Base-by-base conservation (phyloP, 352 stramenopile genomes). In the Phytophthora ramorum region DNA sequence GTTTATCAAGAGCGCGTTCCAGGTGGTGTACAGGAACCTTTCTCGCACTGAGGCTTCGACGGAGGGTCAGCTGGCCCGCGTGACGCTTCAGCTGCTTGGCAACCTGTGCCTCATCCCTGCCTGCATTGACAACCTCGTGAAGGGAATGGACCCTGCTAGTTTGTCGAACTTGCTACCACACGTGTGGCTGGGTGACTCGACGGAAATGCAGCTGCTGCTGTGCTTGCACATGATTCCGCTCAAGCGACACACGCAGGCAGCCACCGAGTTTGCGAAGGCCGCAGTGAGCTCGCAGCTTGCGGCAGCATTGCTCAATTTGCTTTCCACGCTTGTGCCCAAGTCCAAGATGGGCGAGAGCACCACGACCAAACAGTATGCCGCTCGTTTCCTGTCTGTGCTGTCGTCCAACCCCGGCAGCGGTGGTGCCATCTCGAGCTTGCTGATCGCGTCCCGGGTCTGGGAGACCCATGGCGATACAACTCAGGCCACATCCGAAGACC, bases 181-280 rank as follows among this genome's bases (percentile, higher is more conserved):
- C 19, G 80, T 95, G 13, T 95, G 85, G 83, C 66, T 90, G 1
- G 86, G 83, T 7, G 87, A 96, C 51, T 85, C 87, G 22, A 91
- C 75, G 7, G 86, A 92, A 60, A 89, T 96, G 56, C 86, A 96
- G 51, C 71, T 96, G 17, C 62, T 96, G 22, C 50, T 96, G 38
- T 95, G 87, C 43, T 75, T 96, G 34, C 88, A 96, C 63, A 96
- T 94, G 86, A 96, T 94, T 49, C 86, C 86, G 6, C 73, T 96
- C 17, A 96, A 96, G 66, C 79, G 88, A 17, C 88, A 96, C 77
- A 96, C 88, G 0, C 85, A 94, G 49, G 83, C 87, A 34, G 87
- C 88, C 14, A 96, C 87, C 2, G 78, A 92, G 50, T 96, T 96
- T 69, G 85, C 88, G 2, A 94, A 94, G 58, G 79, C 82, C 8